Evolutionary conservation across 1,139 yeast species (phyloP), one percentile per base, ranked within the genome.

Genomic region (Zygosaccharomyces pseudobailii): DNA sequence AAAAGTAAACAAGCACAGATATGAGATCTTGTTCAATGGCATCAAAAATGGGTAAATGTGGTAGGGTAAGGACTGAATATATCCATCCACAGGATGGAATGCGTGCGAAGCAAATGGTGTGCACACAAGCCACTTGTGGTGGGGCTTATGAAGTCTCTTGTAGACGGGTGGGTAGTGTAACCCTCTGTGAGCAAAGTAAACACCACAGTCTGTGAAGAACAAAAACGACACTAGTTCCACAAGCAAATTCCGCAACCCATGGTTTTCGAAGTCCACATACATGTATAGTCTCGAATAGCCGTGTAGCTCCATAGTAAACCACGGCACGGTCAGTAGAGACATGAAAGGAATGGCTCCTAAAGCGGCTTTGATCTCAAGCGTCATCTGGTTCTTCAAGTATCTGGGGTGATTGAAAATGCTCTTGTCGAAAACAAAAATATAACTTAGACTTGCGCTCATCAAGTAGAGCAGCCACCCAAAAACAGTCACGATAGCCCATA

Each of bases 91-190:
- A 10, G 98, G 98, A 70, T 92, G 97, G 88, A 92, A 92, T 21
- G 98, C 97, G 66, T 90, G 97, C 9, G 96, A 88, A 1, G 98
- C 98, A 71, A 85, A 92, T 31, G 98, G 98, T 3, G 98, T 90
- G 55, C 97, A 92, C 44, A 92, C 97, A 61, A 92, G 82, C 98
- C 98, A 92, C 72, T 92, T 94, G 76, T 92, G 98, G 69, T 92
- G 98, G n/a, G 97, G 97, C 72, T 92, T 92, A 74, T 92, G 98
- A 55, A 92, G 73, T 30, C 65, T 68, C 74, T 85, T 90, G 78
- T 92, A 92, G 36, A 92, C 83, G 32, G 76, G 61, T 27, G 96
- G 97, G 85, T 90, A 87, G 68, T 92, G 98, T 61, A 92, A 75
- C 78, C 87, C 80, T 64, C 97, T 82, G 71, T 92, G 98, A 58